phyloP scores from a whole-genome alignment of 768 basidiomycete genomes.

The Rhodotorula babjevae region DNA sequence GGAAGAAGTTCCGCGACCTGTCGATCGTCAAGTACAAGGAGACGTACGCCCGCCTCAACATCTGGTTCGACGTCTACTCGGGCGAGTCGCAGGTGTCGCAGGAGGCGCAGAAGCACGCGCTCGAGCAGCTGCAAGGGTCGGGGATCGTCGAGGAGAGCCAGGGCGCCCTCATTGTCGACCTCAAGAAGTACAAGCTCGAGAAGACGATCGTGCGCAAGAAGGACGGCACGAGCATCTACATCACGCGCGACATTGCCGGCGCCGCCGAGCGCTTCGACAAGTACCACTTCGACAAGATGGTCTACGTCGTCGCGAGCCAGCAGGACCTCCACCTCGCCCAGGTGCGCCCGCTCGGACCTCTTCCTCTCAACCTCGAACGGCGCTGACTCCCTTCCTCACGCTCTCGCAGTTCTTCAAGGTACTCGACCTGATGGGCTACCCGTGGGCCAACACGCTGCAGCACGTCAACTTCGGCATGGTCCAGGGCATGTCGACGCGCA shows the following conservation, averaged over 20 bases:
- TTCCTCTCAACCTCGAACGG: not conserved
- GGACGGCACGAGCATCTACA: constrained; percentile 48
- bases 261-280: constrained; percentile 87
- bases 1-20: constrained; percentile 86
- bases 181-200: constrained; percentile 86
- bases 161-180: constrained; percentile 77
- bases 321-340: constrained; percentile 49
- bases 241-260: constrained; percentile 74
- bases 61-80: constrained; percentile 83
- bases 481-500: constrained; percentile 75
- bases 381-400: not conserved
- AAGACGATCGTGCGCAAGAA: constrained; percentile 83
- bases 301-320: constrained; percentile 53
- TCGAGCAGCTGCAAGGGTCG: constrained; percentile 64
- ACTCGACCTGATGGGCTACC: constrained; percentile 78
- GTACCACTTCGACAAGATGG: constrained; percentile 86
- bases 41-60: constrained; percentile 83
- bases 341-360: constrained; percentile 16
- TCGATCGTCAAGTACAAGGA: constrained; percentile 83
- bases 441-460: constrained; percentile 74
- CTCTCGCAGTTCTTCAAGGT: constrained; percentile 81
- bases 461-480: constrained; percentile 92
- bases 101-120: constrained; percentile 60
- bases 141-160: constrained; percentile 65
- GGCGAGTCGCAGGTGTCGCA: constrained; percentile 60